Base-by-base conservation (phyloP, 306 rosid species). In the Malus orientalis region DNA sequence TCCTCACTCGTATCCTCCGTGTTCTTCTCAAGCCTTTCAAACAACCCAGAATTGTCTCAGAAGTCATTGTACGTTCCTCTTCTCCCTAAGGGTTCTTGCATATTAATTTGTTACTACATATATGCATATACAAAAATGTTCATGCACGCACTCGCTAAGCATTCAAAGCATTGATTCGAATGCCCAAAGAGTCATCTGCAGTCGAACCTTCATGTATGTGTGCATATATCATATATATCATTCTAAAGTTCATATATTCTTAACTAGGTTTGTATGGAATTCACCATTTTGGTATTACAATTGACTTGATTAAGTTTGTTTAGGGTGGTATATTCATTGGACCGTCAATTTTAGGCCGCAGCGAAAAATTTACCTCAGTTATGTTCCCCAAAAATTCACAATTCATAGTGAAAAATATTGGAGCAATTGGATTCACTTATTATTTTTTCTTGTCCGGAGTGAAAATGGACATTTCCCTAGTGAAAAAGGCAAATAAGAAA, bases 321-420 rank as follows among this genome's bases (percentile, higher is more conserved):
- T 20, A 94, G 98, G 97, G 91, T 25, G 98, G 96, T 11, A 84
- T 92, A 3, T 69, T 94, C 42, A 3, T 94, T 57, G 98, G 97
- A 53, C 97, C 98, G n/a, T 81, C 95, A 0, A 76, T 90, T 74
- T 70, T 94, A 12, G 90, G 93, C 9, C 83, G 80, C 67, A 77
- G 30, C 72, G 73, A 49, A 78, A 84, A 80, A 77, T 86, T 80
- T 68, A 47, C 23, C 15, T 63, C 16, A 5, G 3, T 77, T 1
- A 7, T 89, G 19, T 62, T 47, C 20, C 85, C 84, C 0, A 85
- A 61, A 0, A 38, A 84, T 8, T 65, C 86, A 0, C 58, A 49
- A 36, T 92, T 79, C 77, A 3, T 94, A 32, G 16, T 88, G 44
- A 78, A 51, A 59, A 89, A 89, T 22, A 55, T 94, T 0, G 97